These are phyloP conservation scores for Neopestalotiopsis sp. DNA, from an alignment of 2,329 filamentous ascomycete genomes.

Conservation along the genomic window DNA sequence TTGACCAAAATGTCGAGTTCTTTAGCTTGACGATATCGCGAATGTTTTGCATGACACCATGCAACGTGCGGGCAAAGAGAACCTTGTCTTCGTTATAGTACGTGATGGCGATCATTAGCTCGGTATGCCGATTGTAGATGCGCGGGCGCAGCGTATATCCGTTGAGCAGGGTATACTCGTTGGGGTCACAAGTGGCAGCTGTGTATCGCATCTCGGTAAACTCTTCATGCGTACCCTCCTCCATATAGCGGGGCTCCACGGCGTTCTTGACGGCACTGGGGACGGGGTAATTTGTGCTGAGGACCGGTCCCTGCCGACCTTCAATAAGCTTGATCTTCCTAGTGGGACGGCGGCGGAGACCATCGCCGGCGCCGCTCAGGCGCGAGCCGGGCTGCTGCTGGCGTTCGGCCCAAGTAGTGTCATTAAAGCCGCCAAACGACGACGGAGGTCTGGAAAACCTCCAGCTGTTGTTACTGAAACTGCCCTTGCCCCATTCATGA, in stretches of 20 bases:
- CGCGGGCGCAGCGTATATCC: conserved; percentile 96
- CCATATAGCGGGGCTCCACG: conserved; percentile 89
- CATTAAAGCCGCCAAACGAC: conserved; percentile 49
- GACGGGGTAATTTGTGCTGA: conserved; percentile 96
- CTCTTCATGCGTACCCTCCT: conserved; percentile 92
- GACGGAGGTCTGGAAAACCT: conserved; percentile 58
- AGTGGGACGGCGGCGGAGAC: conserved; percentile 89
- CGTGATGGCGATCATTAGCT: conserved; percentile 94
- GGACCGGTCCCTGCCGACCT: conserved; percentile 78
- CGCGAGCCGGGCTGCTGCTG: conserved; percentile 67
- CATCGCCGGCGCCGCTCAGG: conserved; percentile 46
- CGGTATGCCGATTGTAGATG: conserved; percentile 98
- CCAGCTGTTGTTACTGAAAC: conserved; percentile 46
- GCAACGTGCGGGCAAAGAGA: conserved; percentile 96
- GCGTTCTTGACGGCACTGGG: conserved; percentile 98
- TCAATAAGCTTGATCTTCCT: conserved; percentile 93
- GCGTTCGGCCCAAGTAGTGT: conserved; percentile 70
- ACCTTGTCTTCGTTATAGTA: conserved; percentile 99
- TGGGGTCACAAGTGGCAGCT: conserved; percentile 93
- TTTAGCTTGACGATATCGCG: conserved; percentile 98
- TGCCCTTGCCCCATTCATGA: neutral
- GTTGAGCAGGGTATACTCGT: conserved; percentile 97
- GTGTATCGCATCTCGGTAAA: conserved; percentile 99
- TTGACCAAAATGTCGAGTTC: conserved; percentile 99
- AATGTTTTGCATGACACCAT: conserved; percentile 98